These are phyloP conservation scores for Ogataea zsoltii DNA, from an alignment of 805 yeast genomes.

Conservation along the genomic window DNA sequence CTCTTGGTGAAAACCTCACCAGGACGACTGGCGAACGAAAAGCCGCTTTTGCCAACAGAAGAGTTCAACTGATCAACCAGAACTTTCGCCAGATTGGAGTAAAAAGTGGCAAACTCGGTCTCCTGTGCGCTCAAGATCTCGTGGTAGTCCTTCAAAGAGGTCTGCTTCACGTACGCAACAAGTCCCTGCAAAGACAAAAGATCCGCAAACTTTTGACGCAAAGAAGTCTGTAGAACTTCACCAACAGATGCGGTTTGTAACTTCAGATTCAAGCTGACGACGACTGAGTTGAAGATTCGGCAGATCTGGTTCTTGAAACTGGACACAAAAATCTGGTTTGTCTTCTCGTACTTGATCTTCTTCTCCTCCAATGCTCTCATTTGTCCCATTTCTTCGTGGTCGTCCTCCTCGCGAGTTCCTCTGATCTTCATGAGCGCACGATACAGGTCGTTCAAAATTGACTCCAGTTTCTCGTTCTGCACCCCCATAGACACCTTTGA, in stretches of 20 bases:
- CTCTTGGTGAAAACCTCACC: slow-evolving; percentile 20
- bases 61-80: slow-evolving; percentile 17
- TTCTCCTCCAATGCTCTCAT: slow-evolving; percentile 76
- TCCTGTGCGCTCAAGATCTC: slow-evolving; percentile 43
- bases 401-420: slow-evolving; percentile 42
- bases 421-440: slow-evolving; percentile 66
- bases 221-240: slow-evolving; percentile 11
- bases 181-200: slow-evolving; percentile 49
- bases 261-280: slow-evolving; percentile 33
- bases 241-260: slow-evolving; percentile 18
- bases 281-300: slow-evolving; percentile 29
- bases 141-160: slow-evolving; percentile 48
- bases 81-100: slow-evolving; percentile 28
- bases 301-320: slow-evolving; percentile 39
- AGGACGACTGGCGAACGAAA: slow-evolving; percentile 26
- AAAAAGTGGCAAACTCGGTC: slow-evolving; percentile 30
- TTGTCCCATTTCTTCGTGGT: slow-evolving; percentile 49
- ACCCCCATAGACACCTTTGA: slow-evolving; percentile 51
- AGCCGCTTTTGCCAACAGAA: slow-evolving; percentile 1
- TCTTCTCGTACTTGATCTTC: slow-evolving; percentile 56
- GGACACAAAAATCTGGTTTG: slow-evolving; percentile 49
- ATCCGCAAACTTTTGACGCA: slow-evolving; percentile 36
- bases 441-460: slow-evolving; percentile 53
- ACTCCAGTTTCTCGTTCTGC: slow-evolving; percentile 49
- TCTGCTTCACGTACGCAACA: slow-evolving; percentile 58